A percentile compares a stretch with the other conserved stretches of the same genome.
Evolutionary conservation across 2,329 filamentous ascomycete species (phyloP).

Genomic region (Biscogniauxia sp.): DNA sequence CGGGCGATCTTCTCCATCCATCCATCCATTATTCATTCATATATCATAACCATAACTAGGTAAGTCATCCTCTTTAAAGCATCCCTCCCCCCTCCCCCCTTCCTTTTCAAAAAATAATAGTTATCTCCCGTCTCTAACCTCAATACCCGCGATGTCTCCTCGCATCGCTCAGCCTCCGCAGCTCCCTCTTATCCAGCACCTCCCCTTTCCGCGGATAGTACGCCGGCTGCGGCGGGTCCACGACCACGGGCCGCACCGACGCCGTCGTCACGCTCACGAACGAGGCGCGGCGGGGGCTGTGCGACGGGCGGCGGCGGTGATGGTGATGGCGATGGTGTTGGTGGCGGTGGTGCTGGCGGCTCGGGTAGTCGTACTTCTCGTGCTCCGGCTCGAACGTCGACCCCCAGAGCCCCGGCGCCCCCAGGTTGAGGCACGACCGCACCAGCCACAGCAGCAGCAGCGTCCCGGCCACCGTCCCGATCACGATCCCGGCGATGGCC

Average conservation of each 20-base stretch:
- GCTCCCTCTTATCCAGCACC: conserved; percentile 15
- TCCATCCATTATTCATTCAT: too few species aligned
- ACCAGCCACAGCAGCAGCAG: conserved; percentile 47
- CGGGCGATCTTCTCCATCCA: too few species aligned
- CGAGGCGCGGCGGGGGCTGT: conserved; percentile 18
- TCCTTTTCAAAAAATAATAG: too few species aligned
- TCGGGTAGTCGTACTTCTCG: conserved; percentile 20
- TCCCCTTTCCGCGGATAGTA: conserved; percentile 16
- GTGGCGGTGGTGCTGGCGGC: too few species aligned
- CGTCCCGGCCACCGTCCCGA: conserved; percentile 46
- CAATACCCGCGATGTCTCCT: conserved; percentile 19
- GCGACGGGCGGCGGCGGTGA: conserved; percentile 16
- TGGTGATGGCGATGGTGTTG: conserved; percentile 8
- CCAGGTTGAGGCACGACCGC: conserved; percentile 43
- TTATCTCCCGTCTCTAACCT: not conserved
- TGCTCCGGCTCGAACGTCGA: conserved; percentile 24
- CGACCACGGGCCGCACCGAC: conserved; percentile 19
- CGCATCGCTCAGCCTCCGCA: conserved; percentile 22
- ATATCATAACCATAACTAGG: too few species aligned
- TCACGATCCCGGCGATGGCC: conserved; percentile 51
- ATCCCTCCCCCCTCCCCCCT: too few species aligned
- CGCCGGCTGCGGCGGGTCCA: conserved; percentile 21
- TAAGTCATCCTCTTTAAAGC: too few species aligned
- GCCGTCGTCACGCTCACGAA: conserved; percentile 16
- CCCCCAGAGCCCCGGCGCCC: conserved; percentile 27